A percentile compares a stretch with the other conserved stretches of the same genome.
Evolutionary conservation across 2,329 filamentous ascomycete species (phyloP).

Genomic region (Trichoderma oligosporum): DNA sequence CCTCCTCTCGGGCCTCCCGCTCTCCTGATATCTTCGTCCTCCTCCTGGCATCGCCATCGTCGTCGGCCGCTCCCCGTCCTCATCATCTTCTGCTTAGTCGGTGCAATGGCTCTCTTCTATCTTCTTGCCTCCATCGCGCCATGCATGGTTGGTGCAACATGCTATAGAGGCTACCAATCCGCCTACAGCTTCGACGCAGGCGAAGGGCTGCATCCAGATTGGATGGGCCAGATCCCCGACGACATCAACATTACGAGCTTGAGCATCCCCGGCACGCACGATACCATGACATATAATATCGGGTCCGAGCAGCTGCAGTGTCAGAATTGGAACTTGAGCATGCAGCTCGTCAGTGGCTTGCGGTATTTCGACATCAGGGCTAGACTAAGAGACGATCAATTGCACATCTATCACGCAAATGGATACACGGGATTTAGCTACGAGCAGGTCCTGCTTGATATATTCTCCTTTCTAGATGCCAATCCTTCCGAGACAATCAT

Average conservation of each 20-base stretch:
- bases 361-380: constrained; percentile 50
- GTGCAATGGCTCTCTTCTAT: constrained; percentile 28
- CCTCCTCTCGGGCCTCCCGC: neutral
- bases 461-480: constrained; percentile 44
- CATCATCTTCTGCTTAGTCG: constrained; percentile 20
- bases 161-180: constrained; percentile 31
- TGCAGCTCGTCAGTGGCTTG: constrained; percentile 45
- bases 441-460: constrained; percentile 40
- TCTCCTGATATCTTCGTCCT: neutral
- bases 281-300: constrained; percentile 49
- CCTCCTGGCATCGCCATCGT: neutral
- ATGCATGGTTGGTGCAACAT: constrained; percentile 28
- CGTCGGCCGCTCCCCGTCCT: constrained; percentile 7
- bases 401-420: constrained; percentile 47
- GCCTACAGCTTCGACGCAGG: constrained; percentile 42
- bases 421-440: constrained; percentile 45
- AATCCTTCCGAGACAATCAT: constrained; percentile 46
- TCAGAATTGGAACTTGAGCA: constrained; percentile 44
- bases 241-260: constrained; percentile 40
- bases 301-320: constrained; percentile 39
- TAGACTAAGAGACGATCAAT: constrained; percentile 39
- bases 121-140: constrained; percentile 29
- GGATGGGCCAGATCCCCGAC: constrained; percentile 46
- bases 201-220: constrained; percentile 32
- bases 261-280: constrained; percentile 51